Base-by-base conservation (phyloP, 148 eudicot species). In the Vaccinium vitisidaea region DNA sequence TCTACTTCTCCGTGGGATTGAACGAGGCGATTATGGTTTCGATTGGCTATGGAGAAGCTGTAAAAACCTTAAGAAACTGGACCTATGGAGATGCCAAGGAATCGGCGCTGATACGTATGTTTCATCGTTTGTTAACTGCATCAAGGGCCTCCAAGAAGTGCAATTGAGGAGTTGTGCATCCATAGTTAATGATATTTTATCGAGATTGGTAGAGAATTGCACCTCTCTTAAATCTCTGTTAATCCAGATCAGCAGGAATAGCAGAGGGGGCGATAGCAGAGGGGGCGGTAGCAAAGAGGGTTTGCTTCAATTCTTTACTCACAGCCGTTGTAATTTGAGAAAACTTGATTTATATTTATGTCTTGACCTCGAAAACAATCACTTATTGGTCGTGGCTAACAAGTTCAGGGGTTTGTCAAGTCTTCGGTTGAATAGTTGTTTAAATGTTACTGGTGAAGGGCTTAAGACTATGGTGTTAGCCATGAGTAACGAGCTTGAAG, bases 1-100 rank as follows among this genome's bases (percentile, higher is more conserved):
- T 56, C 84, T 93, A 0, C 79, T 83, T 30, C 80, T 93, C 10
- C 71, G 86, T 10, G 93, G 96, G 19, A 80, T 90, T 48, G 16
- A 71, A 4, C 19, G 49, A 7, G 87, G 82, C 5, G 96, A 93
- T 84, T 81, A 69, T n/a, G 91, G 88, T 5, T 82, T 93, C 14
- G 84, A 83, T 58, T 90, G 85, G 89, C 81, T 93, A 6, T 93
- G 94, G 94, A 87, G 86, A 70, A 93, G 87, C 76, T 89, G 88
- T 11, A 84, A 82, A 43, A 89, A 85, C 1, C 63, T 93, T 65
- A 88, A 80, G 80, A 91, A 71, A 52, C 61, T 92, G 54, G 56
- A 84, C 70, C 86, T 93, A 14, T 73, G 86, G 71, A 89, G 90
- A 86, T 93, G 96, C 54, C 92, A 91, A 79, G 85, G 91, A 4